Base-by-base conservation (phyloP, 805 yeast genomes). In the Candida quercuum region DNA sequence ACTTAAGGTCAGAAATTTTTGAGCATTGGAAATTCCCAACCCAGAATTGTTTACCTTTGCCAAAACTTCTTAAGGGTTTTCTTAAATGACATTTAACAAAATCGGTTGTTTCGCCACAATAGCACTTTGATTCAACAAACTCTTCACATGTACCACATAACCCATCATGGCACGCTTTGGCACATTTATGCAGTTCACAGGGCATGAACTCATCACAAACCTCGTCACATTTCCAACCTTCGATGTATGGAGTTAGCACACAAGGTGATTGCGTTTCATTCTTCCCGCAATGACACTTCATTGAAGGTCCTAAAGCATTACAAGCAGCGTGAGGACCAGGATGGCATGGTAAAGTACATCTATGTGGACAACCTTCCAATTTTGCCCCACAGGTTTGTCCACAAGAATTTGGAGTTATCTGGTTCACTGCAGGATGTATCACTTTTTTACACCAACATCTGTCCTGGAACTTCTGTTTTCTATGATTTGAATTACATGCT, bases 381-480 rank as follows among this genome's bases (percentile, higher is more conserved):
- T 74, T 70, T 27, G 66, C 63, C 35, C 72, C 71, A 63, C 97
- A 88, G 1, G 86, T 70, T 54, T 84, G 88, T 3, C 96, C 96
- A 67, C 97, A 89, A 34, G 93, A 81, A 47, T 88, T 93, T 0
- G 96, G 96, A 35, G 69, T 63, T 36, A 79, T 59, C 15, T 68
- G 59, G 49, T 81, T 78, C 1, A 69, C 59, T 4, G 56, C 63
- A 0, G 96, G 96, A 45, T 84, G 76, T 15, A 74, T 63, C 3
- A 71, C 73, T 50, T 85, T 82, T 1, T 89, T 91, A 67, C 96
- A 88, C 97, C 97, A 88, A 54, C 97, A 88, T 1, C 74, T 74
- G 57, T 74, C 81, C 28, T 58, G 70, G 45, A 60, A 70, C 26
- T 86, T 88, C 32, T 72, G 67, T 50, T 62, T 51, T 41, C 42